A percentile compares a stretch with the other conserved stretches of the same genome.
Conservation (phyloP, 805 yeast species). For the Kregervanrija delftensis region DNA sequence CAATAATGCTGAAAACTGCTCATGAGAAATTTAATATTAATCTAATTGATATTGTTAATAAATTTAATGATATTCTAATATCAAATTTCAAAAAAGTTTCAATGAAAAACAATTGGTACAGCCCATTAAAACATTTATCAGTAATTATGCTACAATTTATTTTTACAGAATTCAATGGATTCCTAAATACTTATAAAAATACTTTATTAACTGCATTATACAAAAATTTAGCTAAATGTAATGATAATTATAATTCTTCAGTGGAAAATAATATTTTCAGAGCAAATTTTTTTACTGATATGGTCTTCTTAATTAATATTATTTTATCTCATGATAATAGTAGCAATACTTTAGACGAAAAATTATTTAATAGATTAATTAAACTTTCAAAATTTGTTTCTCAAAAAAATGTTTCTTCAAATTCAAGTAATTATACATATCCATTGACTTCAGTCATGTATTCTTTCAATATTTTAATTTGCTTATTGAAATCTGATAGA, state of each 20-base stretch:
- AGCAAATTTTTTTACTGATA: slow-evolving; percentile 28
- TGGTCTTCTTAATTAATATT: slow-evolving; percentile 23
- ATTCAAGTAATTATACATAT: slow-evolving; percentile 17
- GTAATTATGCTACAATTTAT: slow-evolving; percentile 23
- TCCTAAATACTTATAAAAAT: slow-evolving; percentile 25
- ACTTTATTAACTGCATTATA: slow-evolving; percentile 23
- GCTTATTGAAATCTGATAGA: slow-evolving; percentile 27
- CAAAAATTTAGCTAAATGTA: slow-evolving; percentile 27
- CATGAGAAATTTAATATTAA: slow-evolving; percentile 27
- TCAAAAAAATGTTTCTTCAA: slow-evolving; percentile 11
- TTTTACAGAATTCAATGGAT: slow-evolving; percentile 28
- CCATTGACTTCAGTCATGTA: slow-evolving; percentile 25
- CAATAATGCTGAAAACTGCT: slow-evolving; percentile 23
- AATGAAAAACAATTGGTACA: slow-evolving; percentile 27
- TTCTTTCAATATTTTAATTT: slow-evolving; percentile 21
- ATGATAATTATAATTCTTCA: slow-evolving; percentile 27
- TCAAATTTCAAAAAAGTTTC: slow-evolving; percentile 23
- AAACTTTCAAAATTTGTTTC: slow-evolving; percentile 23
- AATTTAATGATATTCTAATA: slow-evolving; percentile 15
- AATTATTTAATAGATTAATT: slow-evolving; percentile 23
- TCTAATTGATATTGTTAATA: slow-evolving; percentile 24
- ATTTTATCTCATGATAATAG: slow-evolving; percentile 24
- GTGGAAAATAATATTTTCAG: slow-evolving; percentile 24
- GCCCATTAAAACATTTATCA: slow-evolving; percentile 25
- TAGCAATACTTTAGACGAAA: slow-evolving; percentile 23